phyloP scores from a whole-genome alignment of 106 monocot species.

The Dendrobium catenatum region DNA sequence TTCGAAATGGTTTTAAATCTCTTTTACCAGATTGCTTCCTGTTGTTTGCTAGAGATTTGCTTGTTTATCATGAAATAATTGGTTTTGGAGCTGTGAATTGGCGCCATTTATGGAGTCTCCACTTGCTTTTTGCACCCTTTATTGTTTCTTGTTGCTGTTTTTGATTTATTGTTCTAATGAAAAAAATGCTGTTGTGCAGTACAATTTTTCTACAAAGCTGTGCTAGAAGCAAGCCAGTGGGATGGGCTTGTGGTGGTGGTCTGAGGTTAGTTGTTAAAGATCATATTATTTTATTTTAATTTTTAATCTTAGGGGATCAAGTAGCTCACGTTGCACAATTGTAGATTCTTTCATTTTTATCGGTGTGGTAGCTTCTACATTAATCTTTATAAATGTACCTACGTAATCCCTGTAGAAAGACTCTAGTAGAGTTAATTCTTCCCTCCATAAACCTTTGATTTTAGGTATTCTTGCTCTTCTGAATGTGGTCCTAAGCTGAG shows the following conservation, averaged over 20 bases:
- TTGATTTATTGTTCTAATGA: not conserved
- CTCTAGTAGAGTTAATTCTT: not conserved
- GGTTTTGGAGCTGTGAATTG: not conserved
- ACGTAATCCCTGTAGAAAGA: not conserved
- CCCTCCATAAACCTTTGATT: not conserved
- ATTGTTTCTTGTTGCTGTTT: not conserved
- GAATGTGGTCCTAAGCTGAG: not conserved
- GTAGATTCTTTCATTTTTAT: not conserved
- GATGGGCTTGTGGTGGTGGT: not conserved
- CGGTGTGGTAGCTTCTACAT: not conserved
- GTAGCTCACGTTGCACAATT: not conserved
- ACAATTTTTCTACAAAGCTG: not conserved
- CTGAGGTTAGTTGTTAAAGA: not conserved
- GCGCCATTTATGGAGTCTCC: not conserved
- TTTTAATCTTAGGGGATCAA: not conserved
- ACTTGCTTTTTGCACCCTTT: not conserved
- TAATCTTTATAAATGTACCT: not conserved
- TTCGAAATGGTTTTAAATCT: too few relatives aligned
- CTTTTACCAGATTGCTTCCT: too few relatives aligned
- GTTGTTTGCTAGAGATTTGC: not conserved
- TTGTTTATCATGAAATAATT: not conserved
- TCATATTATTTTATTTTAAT: not conserved
- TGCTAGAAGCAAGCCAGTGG: not conserved
- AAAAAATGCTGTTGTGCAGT: not conserved
- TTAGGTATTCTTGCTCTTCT: not conserved